These are phyloP conservation scores for Kalmusia sp. DNA, from an alignment of 2,329 filamentous ascomycete species.

Conservation along the genomic window DNA sequence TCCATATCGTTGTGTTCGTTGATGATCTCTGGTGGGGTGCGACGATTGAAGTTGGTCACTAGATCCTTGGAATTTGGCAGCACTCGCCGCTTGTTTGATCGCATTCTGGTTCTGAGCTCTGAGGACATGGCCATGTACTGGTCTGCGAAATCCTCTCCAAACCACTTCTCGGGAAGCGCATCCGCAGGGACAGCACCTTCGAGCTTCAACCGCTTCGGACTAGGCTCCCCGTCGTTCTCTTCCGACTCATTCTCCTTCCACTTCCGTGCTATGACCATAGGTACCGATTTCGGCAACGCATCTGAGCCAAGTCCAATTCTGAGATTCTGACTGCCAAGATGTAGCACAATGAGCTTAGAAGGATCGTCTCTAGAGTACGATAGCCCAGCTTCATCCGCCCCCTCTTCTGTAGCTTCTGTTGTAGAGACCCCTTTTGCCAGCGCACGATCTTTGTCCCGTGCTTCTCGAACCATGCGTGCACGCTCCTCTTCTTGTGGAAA, in stretches of 20 bases:
- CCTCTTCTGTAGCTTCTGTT: slow-evolving; percentile 35
- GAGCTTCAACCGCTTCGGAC: slow-evolving; percentile 69
- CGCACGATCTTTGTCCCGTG: slow-evolving; percentile 86
- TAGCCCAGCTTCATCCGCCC: slow-evolving; percentile 35
- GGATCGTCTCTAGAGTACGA: slow-evolving; percentile 63
- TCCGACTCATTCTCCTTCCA: slow-evolving; percentile 83
- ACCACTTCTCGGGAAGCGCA: slow-evolving; percentile 75
- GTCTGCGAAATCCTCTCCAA: slow-evolving; percentile 76
- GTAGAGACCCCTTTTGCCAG: slow-evolving; percentile 74
- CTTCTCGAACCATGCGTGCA: slow-evolving; percentile 82
- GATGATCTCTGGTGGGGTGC: slow-evolving; percentile 83
- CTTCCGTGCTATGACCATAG: slow-evolving; percentile 87
- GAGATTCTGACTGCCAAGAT: slow-evolving; percentile 93
- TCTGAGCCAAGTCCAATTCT: slow-evolving; percentile 96
- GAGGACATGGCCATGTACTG: slow-evolving; percentile 81
- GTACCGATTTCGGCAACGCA: slow-evolving; percentile 89
- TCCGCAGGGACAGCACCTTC: slow-evolving; percentile 68
- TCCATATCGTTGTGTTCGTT: slow-evolving; percentile 93
- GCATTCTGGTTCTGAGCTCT: slow-evolving; percentile 89
- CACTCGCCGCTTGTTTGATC: slow-evolving; percentile 91
- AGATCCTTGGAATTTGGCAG: slow-evolving; percentile 97
- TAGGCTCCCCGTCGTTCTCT: slow-evolving; percentile 78
- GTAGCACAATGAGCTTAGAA: slow-evolving; percentile 92
- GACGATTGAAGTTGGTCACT: slow-evolving; percentile 91
- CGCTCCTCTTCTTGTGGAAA: slow-evolving; percentile 86